Base-by-base conservation (phyloP, 306 rosid species). In the Fragaria ananassa region DNA sequence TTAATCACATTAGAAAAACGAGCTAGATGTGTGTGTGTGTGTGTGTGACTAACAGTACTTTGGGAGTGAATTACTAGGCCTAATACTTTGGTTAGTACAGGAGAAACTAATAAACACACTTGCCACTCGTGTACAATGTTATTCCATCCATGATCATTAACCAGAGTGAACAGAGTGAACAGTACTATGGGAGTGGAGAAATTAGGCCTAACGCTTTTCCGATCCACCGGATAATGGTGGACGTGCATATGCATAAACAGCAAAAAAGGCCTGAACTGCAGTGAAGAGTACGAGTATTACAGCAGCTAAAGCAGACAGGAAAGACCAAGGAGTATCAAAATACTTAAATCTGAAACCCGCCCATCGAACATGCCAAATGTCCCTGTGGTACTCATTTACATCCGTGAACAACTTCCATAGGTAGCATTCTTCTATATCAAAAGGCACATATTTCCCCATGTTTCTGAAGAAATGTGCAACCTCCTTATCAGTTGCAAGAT, bases 251-350 rank as follows among this genome's bases (percentile, higher is more conserved):
- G 60, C 60, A 23, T 13, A 44, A n/a, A 78, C 80, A 13, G 90
- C 67, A 58, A 82, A 84, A 8, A 76, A 78, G 31, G 90, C 80
- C 81, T 91, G 96, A 50, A 76, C 57, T 14, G 85, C 54, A 0
- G 92, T 86, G 7, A 89, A 87, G 39, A 87, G 0, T 58, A 91
- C 46, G 77, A 89, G 78, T 0, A 89, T 6, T 0, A 87, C 29
- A 0, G 88, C 96, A 25, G 90, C 93, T 1, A 86, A 61, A 66
- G 87, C 92, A 0, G 96, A 91, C 2, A 89, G 80, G 44, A 84
- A 89, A 0, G 91, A 86, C 92, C 96, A 91, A 0, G 89, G 92
- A 1, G 89, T 83, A 46, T 78, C 79, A 72, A 89, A 86, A 60
- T 91, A 89, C n/a, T 86, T 85, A 46, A 80, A 79, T 82, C 78